Evolutionary conservation across 2,329 filamentous ascomycete species (phyloP), one percentile per base, ranked within the genome.

Genomic region (Colletotrichum sidae): DNA sequence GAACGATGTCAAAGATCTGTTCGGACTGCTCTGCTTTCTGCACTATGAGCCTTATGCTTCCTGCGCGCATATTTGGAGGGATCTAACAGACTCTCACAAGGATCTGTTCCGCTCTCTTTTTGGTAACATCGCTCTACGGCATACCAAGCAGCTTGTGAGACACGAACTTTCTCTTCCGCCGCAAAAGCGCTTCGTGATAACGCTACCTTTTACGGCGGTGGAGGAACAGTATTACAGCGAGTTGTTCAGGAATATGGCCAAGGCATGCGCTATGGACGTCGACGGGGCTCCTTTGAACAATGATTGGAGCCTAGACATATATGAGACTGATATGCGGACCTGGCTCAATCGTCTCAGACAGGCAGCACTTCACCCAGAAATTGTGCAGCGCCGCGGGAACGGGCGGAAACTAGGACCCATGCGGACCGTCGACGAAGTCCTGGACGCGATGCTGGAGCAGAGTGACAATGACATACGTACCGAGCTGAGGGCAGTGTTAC

Each of bases 361-460:
- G 73, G 93, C 90, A 1, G 94, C 93, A 62, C 82, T 98, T 13
- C 94, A 97, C 76, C 93, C 95, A 0, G 91, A 97, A 73, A 87
- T 97, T 46, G 84, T 84, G 9, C 86, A 86, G 38, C 83, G 90
- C 12, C 86, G 85, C 67, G 85, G 86, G 0, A 77, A 92, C 6
- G 90, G 90, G 2, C 83, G 86, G 49, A 87, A 84, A 53, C 84
- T 83, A 57, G 89, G 87, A 0, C 90, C 92, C 0, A 83, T 97
- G 69, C 86, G 92, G 11, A 96, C 94, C 0, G 90, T 97, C 2
- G 87, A 90, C 15, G 92, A 98, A 76, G 95, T 98, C 1, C 81
- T 99, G 10, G 90, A 93, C 69, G 89, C 90, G 5, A 97, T 99
- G 95, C 90, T 97, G 63, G 93, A 97, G 60, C 90, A 95, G 72